Conservation (phyloP, 306 rosid species). For the Cucurbita ficifolia region DNA sequence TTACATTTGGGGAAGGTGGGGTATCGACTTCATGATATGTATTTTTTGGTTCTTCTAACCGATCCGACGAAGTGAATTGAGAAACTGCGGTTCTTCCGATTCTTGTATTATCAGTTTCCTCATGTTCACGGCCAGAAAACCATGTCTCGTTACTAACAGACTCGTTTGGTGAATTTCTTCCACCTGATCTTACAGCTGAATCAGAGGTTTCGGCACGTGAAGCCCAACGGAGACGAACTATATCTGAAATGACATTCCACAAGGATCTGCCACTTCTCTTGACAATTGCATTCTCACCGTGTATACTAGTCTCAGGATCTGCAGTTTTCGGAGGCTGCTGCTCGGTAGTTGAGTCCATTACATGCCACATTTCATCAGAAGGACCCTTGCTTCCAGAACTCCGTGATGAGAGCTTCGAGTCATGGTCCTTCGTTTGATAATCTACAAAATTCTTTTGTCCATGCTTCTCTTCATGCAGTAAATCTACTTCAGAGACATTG, state of each 20-base stretch:
- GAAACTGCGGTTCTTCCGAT: constrained; percentile 21
- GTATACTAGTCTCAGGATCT: constrained; percentile 23
- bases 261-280: constrained; percentile 66
- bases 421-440: constrained; percentile 25
- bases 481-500: constrained; percentile 18
- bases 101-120: constrained; percentile 28
- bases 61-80: constrained; percentile 27
- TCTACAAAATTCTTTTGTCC: constrained; percentile 19
- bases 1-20: constrained; percentile 24
- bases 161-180: constrained; percentile 43
- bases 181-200: constrained; percentile 36
- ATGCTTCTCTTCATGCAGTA: constrained; percentile 21
- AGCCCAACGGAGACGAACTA: constrained; percentile 58
- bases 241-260: constrained; percentile 48
- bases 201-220: constrained; percentile 34
- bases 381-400: constrained; percentile 62
- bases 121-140: constrained; percentile 66
- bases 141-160: constrained; percentile 49
- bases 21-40: constrained; percentile 33
- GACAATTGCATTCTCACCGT: constrained; percentile 26
- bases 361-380: constrained; percentile 72
- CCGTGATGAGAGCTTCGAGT: constrained; percentile 32
- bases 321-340: constrained; percentile 26
- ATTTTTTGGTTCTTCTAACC: constrained; percentile 19
- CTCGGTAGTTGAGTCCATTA: constrained; percentile 25